Conservation (phyloP, 2,329 filamentous ascomycete species). For the Talaromyces marneffei region DNA sequence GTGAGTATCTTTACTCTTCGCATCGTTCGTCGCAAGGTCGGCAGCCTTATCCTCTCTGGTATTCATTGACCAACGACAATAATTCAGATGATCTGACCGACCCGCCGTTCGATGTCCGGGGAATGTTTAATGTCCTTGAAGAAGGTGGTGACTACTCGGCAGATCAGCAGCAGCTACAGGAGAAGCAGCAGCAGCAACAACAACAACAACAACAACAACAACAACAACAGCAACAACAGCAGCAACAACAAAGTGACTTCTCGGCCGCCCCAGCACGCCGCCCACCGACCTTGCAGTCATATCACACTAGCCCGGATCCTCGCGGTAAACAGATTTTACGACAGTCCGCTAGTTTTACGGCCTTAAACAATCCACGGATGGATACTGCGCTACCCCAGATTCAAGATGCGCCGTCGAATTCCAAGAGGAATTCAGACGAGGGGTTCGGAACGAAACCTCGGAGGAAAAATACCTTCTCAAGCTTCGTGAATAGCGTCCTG, state of each 20-base stretch:
- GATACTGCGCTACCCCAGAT: conserved; percentile 42
- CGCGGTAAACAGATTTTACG: conserved; percentile 54
- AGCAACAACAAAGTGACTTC: conserved; percentile 23
- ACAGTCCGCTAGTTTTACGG: conserved; percentile 61
- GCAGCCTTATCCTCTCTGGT: conserved; percentile 25
- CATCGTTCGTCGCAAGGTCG: conserved; percentile 12
- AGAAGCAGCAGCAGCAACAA: background rate
- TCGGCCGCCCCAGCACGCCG: conserved; percentile 29
- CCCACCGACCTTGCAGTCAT: conserved; percentile 41
- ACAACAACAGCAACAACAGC: background rate
- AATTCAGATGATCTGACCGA: conserved; percentile 42
- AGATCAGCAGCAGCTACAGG: conserved; percentile 18
- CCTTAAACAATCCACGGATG: conserved; percentile 43
- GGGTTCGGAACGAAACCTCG: conserved; percentile 57
- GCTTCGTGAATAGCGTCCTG: conserved; percentile 76
- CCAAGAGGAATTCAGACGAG: conserved; percentile 78
- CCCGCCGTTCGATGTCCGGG: conserved; percentile 40
- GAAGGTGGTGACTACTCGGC: conserved; percentile 25
- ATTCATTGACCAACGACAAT: conserved; percentile 30
- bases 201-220: conserved; percentile 25
- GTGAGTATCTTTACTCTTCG: conserved; percentile 25
- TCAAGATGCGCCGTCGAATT: conserved; percentile 48
- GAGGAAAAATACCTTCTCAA: conserved; percentile 81
- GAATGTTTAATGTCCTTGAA: conserved; percentile 41
- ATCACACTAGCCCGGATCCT: conserved; percentile 51